Base-by-base conservation (phyloP, 768 basidiomycete species). In the Albatrellus ellisii region DNA sequence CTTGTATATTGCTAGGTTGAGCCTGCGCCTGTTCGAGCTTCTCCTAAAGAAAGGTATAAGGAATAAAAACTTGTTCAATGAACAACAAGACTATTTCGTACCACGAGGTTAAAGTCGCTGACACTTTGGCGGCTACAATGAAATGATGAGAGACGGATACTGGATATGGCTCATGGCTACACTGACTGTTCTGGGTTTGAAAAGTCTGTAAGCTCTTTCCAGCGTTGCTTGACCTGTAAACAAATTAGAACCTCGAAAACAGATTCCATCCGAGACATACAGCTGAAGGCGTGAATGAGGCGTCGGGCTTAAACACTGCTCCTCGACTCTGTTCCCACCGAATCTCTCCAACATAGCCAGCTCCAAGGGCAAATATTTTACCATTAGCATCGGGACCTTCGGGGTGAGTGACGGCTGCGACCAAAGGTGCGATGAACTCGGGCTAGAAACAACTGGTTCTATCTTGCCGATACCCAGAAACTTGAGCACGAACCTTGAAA, bases 311-410 rank as follows among this genome's bases (percentile, higher is more conserved):
- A 75, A 92, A 95, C 32, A 94, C 65, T 7, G 72, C 67, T 40
- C 94, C 95, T 49, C 79, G 73, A 58, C 83, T 85, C 43, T 90
- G 73, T 61, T 98, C 87, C 87, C 90, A 97, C 43, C 95, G 74
- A 43, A 97, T 70, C 60, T 95, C 88, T 7, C 88, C 84, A 41
- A 89, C 65, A 57, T 79, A 98, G 3, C 92, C 94, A 36, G 86
- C 95, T 26, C 92, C 95, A 27, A 91, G 71, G 62, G 98, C 92
- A 49, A 90, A 98, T 14, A 94, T 71, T 56, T 73, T 78, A 25
- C 89, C 89, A 21, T 71, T 77, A 0, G 78, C 80, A 45, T 86
- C 79, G 12, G 77, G 75, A 2, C 79, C 85, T 42, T 91, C 76
- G 11, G 87, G 87, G 46, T 94, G 87, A 45, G 77, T 81, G 12